These are phyloP conservation scores for Neurospora crassa DNA, from an alignment of 2,329 filamentous ascomycete genomes.

Conservation along the genomic window DNA sequence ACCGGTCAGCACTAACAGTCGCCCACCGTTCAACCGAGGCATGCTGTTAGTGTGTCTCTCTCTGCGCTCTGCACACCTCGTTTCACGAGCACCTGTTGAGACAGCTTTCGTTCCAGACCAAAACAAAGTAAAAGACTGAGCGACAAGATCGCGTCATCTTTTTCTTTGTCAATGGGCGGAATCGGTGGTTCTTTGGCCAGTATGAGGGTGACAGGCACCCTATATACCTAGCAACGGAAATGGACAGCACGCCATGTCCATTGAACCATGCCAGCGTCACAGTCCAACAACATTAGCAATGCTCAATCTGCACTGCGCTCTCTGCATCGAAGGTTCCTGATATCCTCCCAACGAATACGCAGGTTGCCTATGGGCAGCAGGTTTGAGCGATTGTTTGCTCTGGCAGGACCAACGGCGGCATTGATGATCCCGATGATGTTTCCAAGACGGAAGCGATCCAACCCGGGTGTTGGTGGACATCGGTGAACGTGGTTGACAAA, in stretches of 20 bases:
- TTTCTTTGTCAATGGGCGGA: too few relatives aligned
- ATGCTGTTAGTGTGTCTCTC: not conserved
- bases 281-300: not conserved
- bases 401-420: not conserved
- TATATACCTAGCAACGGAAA: not conserved
- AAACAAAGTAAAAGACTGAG: not conserved
- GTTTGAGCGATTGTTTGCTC: not conserved
- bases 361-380: not conserved
- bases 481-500: not conserved
- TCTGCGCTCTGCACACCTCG: not conserved
- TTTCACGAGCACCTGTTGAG: not conserved
- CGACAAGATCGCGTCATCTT: not conserved
- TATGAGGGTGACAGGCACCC: not conserved
- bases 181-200: not conserved
- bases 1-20: not conserved
- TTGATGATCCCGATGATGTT: not conserved
- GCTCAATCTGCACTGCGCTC: not conserved
- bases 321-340: not conserved
- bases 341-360: not conserved
- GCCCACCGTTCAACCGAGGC: accelerated
- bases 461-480: not conserved
- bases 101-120: not conserved
- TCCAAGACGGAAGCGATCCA: not conserved
- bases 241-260: not conserved
- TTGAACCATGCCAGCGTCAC: not conserved